Conservation (phyloP, 192 early-diverging fungal genomes). For the Rhizophagus prolifer region DNA sequence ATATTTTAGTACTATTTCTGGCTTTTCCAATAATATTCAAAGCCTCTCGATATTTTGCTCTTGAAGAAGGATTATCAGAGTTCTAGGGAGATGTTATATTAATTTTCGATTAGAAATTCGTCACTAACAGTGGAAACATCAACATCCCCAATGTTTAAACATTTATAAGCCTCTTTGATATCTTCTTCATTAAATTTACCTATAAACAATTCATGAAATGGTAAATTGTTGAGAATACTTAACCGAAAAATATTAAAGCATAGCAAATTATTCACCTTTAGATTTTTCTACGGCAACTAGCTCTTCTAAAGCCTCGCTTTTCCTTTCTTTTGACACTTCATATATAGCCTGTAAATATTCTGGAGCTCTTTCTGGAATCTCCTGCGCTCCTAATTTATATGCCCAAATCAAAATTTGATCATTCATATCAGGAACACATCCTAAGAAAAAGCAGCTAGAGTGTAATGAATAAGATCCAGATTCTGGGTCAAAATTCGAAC, state of each 20-base stretch:
- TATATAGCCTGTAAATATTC: conserved; percentile 21
- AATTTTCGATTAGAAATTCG: neutral
- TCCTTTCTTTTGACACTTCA: conserved; percentile 7
- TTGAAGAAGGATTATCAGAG: neutral
- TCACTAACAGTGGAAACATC: conserved; percentile 2
- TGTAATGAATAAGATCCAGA: neutral
- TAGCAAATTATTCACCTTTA: neutral
- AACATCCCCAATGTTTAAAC: neutral
- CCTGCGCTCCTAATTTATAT: neutral
- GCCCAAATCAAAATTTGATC: neutral
- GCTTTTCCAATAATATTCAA: conserved; percentile 20
- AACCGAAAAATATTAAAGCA: neutral
- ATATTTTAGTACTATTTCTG: neutral
- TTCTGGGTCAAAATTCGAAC: neutral
- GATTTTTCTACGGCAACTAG: conserved; percentile 7
- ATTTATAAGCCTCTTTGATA: conserved; percentile 1
- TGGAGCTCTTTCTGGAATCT: neutral
- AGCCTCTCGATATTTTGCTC: conserved; percentile 10
- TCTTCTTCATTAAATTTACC: neutral
- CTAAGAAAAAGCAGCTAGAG: neutral
- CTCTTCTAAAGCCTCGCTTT: neutral
- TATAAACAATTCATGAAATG: neutral
- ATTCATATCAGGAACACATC: conserved; percentile 17
- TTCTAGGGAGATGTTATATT: neutral
- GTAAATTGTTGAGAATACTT: neutral